These are phyloP conservation scores for Trypanosoma scelopori DNA, from an alignment of 208 protist genomes.

Conservation along the genomic window DNA sequence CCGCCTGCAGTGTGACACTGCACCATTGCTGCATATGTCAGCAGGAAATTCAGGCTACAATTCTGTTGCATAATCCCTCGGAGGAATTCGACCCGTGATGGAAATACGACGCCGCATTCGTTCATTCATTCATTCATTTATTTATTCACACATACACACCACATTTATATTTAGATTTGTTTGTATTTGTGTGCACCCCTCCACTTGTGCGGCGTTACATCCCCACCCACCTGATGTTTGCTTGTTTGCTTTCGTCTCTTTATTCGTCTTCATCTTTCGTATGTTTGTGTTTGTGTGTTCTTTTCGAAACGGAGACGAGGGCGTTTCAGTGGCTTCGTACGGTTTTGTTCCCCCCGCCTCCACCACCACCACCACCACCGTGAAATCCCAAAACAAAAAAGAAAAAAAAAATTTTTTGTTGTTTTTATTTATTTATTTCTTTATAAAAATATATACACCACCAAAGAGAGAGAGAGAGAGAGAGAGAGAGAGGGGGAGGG, in stretches of 20 bases:
- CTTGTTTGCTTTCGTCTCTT: background rate
- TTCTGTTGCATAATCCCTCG: constrained; percentile 36
- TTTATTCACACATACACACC: background rate
- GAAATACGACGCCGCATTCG: background rate
- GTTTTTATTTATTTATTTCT: too few species aligned
- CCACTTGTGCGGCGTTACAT: too few species aligned
- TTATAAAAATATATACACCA: too few species aligned
- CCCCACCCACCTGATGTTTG: too few species aligned
- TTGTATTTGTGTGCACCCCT: background rate
- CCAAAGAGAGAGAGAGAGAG: too few species aligned
- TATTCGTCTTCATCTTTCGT: background rate
- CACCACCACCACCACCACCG: too few species aligned
- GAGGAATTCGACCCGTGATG: constrained; percentile 1
- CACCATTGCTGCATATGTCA: constrained; percentile 62
- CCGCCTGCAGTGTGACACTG: constrained; percentile 41
- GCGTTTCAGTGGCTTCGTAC: background rate
- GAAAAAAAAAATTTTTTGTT: too few species aligned
- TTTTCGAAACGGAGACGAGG: background rate
- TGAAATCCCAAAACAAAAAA: too few species aligned
- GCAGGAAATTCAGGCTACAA: constrained; percentile 41
- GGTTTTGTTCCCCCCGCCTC: too few species aligned
- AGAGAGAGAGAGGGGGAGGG: too few species aligned
- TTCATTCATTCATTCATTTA: background rate
- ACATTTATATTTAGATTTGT: background rate
- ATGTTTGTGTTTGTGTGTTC: background rate